Percentiles rank a stretch among this genome's conserved stretches.
phyloP scores from a whole-genome alignment of 2,329 filamentous ascomycete species.

The Fusarium decemcellulare region DNA sequence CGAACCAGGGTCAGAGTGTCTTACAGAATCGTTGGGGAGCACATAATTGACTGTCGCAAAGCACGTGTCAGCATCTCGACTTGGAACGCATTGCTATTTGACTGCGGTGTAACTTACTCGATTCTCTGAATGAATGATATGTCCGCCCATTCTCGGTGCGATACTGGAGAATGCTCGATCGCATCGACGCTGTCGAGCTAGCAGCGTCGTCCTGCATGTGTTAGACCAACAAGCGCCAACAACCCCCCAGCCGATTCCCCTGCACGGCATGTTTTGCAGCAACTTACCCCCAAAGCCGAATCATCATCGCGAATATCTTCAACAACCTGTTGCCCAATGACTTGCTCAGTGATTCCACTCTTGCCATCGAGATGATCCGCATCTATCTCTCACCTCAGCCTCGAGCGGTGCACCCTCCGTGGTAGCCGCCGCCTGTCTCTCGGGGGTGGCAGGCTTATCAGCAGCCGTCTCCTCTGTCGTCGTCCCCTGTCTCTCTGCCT shows the following conservation, averaged over 20 bases:
- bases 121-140: constrained; percentile 53
- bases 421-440: constrained; percentile 13
- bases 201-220: constrained; percentile 41
- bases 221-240: constrained; percentile 2
- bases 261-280: neutral
- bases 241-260: neutral
- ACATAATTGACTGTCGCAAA: constrained; percentile 43
- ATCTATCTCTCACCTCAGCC: constrained; percentile 31
- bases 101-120: constrained; percentile 34
- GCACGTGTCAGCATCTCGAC: neutral
- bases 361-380: neutral
- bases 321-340: constrained; percentile 3
- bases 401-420: constrained; percentile 21
- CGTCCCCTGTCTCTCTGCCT: neutral
- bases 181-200: constrained; percentile 50
- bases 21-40: constrained; percentile 50
- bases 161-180: constrained; percentile 54
- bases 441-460: neutral
- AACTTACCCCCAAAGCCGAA: constrained; percentile 42
- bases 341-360: neutral
- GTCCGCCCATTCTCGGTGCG: constrained; percentile 56
- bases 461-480: too few species aligned
- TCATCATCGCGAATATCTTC: constrained; percentile 36
- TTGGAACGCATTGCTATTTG: too few species aligned
- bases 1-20: neutral